Base-by-base conservation (phyloP, 805 yeast species). In the Kluyveromyces aestuarii region DNA sequence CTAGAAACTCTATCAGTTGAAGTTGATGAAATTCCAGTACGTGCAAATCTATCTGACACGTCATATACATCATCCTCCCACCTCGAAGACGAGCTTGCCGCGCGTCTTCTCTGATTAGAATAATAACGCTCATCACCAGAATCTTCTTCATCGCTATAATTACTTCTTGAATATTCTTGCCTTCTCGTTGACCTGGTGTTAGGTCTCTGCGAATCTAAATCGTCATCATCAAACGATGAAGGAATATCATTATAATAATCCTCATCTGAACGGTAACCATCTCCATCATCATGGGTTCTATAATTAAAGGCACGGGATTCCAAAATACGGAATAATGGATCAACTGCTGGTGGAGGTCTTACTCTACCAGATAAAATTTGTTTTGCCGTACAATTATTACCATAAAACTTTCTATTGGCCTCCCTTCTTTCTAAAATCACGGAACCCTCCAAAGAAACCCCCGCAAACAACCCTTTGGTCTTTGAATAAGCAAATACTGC, bases 341-440 rank as follows among this genome's bases (percentile, higher is more conserved):
- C 97, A 56, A 89, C 85, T 10, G 85, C 89, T 27, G 96, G 88
- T 2, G 98, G 98, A 2, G 96, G 79, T 44, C 88, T 91, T n/a
- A 91, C 87, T 55, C 84, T 77, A 38, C 99, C 99, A 7, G 83
- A 71, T 47, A 91, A 74, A 60, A 91, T 86, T 62, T 75, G 75
- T 66, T 87, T 80, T n/a, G 97, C 95, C 51, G 93, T 89, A 65
- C 96, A 85, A 55, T 77, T 80, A 57, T 75, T 76, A 37, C 99
- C 98, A 63, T 91, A 91, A 63, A 91, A 91, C 69, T 91, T 91
- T 61, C 96, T 76, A 68, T 91, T 91, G 27, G 98, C 96, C 60
- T 93, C 98, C 69, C 98, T 80, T 72, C 99, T 84, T 69, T 93
- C 99, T n/a, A 93, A 75, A 50, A 93, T 80, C 14, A 91, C 96